Evolutionary conservation across 2,329 filamentous ascomycete genomes (phyloP), one percentile per base, ranked within the genome.

Genomic region (Aspergillus sp.): DNA sequence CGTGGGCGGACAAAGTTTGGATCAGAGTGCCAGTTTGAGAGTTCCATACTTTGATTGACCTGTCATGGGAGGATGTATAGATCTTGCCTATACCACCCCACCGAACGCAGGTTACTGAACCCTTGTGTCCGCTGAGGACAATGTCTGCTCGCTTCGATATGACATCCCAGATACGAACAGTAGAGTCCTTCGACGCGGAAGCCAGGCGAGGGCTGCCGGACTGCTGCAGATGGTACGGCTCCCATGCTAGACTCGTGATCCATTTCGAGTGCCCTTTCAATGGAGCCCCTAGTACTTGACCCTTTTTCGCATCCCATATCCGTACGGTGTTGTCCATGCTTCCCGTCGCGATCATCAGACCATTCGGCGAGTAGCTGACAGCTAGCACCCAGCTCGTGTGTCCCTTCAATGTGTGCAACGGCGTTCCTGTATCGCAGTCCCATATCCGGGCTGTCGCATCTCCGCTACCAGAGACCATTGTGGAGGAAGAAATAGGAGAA

Each of bases 351-450:
- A 98, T 84, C 45, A 88, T 84, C 27, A 83, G 82, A 11, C 89
- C 91, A 69, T 97, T 91, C 0, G 93, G 91, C 14, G 90, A 92
- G 86, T 91, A 98, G 55, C 87, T 86, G 3, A 96, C 91, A 2
- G 87, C 90, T 56, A 98, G 76, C 3, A 98, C 92, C 93, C 93
- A 97, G 60, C 89, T 89, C 2, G 88, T 88, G 74, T 98, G 95
- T 0, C 92, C 92, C 66, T 91, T 89, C 49, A 98, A 77, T 0
- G 92, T 98, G 74, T 90, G 85, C 60, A 91, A 84, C 0, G 93
- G 92, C 11, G 92, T 97, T 48, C 93, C 93, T 0, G 92, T 97
- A 68, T 97, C 91, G 49, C 91, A 93, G 69, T 99, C 93, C 91
- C 91, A 97, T 77, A 98, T 88, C 56, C 93, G 82, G 0, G 93